Conservation (phyloP, 1,139 yeast genomes). For the Scheffersomyces segobiensis region DNA sequence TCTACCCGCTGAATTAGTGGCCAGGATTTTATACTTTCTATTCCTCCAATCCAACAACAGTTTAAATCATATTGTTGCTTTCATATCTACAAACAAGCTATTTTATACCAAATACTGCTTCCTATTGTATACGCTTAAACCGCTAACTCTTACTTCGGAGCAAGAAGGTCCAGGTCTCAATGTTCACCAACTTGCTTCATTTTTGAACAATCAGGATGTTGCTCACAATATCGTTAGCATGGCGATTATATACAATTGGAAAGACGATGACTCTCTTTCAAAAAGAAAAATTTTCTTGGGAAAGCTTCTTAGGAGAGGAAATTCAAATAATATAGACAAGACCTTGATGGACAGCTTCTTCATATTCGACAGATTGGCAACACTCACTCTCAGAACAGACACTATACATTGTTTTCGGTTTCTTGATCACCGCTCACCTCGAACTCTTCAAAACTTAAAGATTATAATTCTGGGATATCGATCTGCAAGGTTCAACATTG, state of each 20-base stretch:
- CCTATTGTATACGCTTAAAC: conserved; percentile 4
- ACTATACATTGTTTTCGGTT: not conserved
- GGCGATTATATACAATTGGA: not conserved
- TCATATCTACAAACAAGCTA: conserved; percentile 6
- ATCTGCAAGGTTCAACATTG: not conserved
- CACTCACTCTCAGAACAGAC: conserved; percentile 2
- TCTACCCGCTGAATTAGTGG: conserved; percentile 1
- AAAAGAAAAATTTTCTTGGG: not conserved
- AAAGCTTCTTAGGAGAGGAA: not conserved
- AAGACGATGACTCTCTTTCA: not conserved
- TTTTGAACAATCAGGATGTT: not conserved
- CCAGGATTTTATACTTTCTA: conserved; percentile 2
- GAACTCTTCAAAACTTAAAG: conserved; percentile 1
- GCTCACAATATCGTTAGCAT: not conserved
- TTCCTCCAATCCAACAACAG: not conserved
- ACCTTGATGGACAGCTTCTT: not conserved
- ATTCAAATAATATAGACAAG: not conserved
- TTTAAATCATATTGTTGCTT: conserved; percentile 1
- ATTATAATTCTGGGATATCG: conserved; percentile 1
- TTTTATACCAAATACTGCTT: conserved; percentile 4
- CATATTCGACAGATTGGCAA: conserved; percentile 1
- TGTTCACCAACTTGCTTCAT: not conserved
- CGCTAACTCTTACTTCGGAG: conserved; percentile 1
- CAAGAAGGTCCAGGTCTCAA: not conserved
- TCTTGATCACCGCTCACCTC: not conserved